phyloP scores from a whole-genome alignment of 2,329 filamentous ascomycete genomes.

The Periconia digitata region DNA sequence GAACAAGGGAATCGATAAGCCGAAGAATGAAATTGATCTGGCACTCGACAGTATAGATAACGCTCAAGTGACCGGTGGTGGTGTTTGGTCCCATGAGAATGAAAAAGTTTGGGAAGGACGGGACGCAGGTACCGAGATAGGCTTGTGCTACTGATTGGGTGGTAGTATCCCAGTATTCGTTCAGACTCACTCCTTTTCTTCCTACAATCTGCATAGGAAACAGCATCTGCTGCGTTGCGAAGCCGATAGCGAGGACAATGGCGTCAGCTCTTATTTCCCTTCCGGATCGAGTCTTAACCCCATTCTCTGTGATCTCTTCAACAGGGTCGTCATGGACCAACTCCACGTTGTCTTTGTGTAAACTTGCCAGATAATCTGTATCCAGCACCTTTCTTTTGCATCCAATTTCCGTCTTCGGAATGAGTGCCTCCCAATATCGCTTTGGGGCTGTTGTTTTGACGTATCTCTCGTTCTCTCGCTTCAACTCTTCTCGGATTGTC shows the following conservation, averaged over 20 bases:
- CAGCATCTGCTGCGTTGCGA: constrained; percentile 51
- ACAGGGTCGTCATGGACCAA: constrained; percentile 47
- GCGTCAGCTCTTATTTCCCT: constrained; percentile 46
- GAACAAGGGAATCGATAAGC: constrained; percentile 47
- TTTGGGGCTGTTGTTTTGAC: constrained; percentile 47
- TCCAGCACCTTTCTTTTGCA: constrained; percentile 54
- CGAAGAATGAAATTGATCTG: constrained; percentile 53
- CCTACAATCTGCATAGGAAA: constrained; percentile 52
- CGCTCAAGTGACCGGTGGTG: constrained; percentile 52
- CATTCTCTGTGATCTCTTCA: constrained; percentile 40
- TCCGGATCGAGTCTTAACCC: constrained; percentile 45
- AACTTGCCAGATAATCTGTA: constrained; percentile 49
- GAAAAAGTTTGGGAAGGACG: constrained; percentile 31
- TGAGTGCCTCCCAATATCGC: constrained; percentile 48
- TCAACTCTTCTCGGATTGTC: constrained; percentile 39
- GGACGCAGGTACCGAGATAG: constrained; percentile 54
- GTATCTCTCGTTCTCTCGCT: constrained; percentile 46
- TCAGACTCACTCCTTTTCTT: constrained; percentile 42
- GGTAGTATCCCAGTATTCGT: constrained; percentile 45
- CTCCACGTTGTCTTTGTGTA: constrained; percentile 49
- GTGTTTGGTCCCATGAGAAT: constrained; percentile 41
- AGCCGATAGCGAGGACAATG: constrained; percentile 54
- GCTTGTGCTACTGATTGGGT: constrained; percentile 44
- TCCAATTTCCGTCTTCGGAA: constrained; percentile 49
- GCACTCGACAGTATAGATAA: constrained; percentile 55